Base-by-base conservation (phyloP, 768 basidiomycete genomes). In the Amanita pseudoporphyria region DNA sequence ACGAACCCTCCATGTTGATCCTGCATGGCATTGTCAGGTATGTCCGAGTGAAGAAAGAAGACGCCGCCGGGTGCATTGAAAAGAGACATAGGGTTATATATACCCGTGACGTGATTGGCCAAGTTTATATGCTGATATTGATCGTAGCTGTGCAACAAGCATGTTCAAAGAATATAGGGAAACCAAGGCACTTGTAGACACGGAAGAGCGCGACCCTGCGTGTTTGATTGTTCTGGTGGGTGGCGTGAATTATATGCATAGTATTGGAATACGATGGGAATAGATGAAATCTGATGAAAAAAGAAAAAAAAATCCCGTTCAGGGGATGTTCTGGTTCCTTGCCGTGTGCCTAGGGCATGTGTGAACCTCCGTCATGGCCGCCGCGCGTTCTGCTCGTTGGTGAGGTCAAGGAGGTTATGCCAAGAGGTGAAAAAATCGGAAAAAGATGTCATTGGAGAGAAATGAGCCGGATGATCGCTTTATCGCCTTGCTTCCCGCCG, bases 1-100 rank as follows among this genome's bases (percentile, higher is more conserved):
- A 43, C 41, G 41, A 26, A 43, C 28, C 28, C 28, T 28, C 41
- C 41, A 28, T 43, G 41, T 26, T 26, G 41, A 43, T 43, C 41
- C n/a, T 16, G 41, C 41, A 43, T 43, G 41, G 16, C 16, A n/a
- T 26, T 26, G 28, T 9, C 41, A 28, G 21, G 12, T 19, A 10
- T 28, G 28, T 10, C 26, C 22, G n/a, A 26, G 13, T 28, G 6
- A 16, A 3, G 5, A 26, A 21, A 13, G n/a, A n/a, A 28, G 26
- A 28, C 26, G 26, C 26, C 22, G 14, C 14, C 41, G 41, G 41
- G 41, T 30, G 24, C 14, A 28, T 28, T 28, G 26, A n/a, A 37
- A 14, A 37, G 36, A 18, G n/a, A 14, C 36, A 16, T 6, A 6
- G 36, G 18, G 18, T n/a, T 14, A 16, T 37, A 16, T 16, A 14